A percentile compares a stretch with the other conserved stretches of the same genome.
These are phyloP conservation scores for Aspergillus novofumigatus DNA, from an alignment of 2,329 filamentous ascomycete genomes.

Conservation along the genomic window DNA sequence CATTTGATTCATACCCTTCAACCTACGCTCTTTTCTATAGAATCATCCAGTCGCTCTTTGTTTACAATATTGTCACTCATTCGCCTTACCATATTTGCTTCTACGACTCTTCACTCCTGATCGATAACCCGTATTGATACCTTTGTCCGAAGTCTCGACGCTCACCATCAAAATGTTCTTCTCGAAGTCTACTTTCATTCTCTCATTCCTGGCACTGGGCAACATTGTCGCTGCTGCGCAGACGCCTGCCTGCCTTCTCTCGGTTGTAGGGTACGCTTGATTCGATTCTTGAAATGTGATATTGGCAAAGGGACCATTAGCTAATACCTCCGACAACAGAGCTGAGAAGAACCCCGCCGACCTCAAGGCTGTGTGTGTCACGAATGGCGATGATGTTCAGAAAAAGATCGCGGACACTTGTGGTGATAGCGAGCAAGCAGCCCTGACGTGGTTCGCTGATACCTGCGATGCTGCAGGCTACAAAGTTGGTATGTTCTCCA, in stretches of 20 bases:
- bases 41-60: conserved; percentile 12
- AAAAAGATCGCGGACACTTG: conserved; percentile 35
- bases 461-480: conserved; percentile 39
- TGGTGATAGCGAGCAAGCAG: conserved; percentile 26
- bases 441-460: conserved; percentile 36
- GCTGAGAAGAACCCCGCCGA: conserved; percentile 35
- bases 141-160: conserved; percentile 2
- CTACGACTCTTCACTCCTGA: conserved; percentile 8
- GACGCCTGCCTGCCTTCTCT: conserved; percentile 50
- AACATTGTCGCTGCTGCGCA: conserved; percentile 40
- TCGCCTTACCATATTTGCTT: not conserved
- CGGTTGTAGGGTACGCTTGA: conserved; percentile 46
- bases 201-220: conserved; percentile 44
- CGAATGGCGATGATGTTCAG: conserved; percentile 32
- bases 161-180: conserved; percentile 40
- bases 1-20: conserved; percentile 5
- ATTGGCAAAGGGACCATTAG: conserved; percentile 1
- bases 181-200: conserved; percentile 39
- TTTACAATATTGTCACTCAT: not conserved
- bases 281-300: not conserved
- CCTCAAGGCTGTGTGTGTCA: conserved; percentile 37
- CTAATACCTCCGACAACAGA: conserved; percentile 25
- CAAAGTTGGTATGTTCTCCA: conserved; percentile 33
- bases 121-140: conserved; percentile 1
- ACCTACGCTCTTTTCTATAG: conserved; percentile 1